Percentiles rank a stretch among this genome's conserved stretches.
phyloP scores from a whole-genome alignment of 345 rosid genomes.

The Eucalyptus cloeziana region DNA sequence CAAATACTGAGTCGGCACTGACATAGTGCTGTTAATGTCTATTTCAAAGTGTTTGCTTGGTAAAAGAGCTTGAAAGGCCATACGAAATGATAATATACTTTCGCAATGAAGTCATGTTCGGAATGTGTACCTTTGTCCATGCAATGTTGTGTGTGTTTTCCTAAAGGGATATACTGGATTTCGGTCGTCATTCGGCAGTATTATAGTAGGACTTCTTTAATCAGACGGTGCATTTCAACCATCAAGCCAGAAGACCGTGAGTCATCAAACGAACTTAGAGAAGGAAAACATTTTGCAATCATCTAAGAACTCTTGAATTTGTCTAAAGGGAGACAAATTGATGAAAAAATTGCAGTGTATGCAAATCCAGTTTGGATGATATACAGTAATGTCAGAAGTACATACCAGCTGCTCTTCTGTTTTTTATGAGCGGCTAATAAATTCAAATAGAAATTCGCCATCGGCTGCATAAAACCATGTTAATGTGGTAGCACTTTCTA shows the following conservation, averaged over 20 bases:
- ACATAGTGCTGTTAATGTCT: neutral
- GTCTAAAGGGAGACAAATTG: neutral
- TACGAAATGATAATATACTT: neutral
- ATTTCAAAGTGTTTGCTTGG: neutral
- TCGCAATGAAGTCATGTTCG: neutral
- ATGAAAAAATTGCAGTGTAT: neutral
- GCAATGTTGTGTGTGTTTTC: neutral
- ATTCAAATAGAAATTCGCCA: neutral
- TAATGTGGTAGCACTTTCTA: neutral
- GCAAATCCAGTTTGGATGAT: neutral
- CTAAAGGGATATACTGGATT: neutral
- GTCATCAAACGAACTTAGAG: neutral
- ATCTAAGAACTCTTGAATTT: neutral
- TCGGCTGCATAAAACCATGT: neutral
- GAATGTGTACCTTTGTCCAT: neutral
- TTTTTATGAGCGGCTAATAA: neutral
- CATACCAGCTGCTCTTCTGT: neutral
- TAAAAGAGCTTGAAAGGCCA: neutral
- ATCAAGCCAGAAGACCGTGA: neutral
- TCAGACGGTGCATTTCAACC: neutral
- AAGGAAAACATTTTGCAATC: neutral
- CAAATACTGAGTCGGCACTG: neutral
- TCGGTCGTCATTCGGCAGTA: neutral
- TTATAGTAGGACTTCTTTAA: neutral
- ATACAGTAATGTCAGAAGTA: neutral